phyloP scores from a whole-genome alignment of 331 rosid species.

The Quercus lobata region DNA sequence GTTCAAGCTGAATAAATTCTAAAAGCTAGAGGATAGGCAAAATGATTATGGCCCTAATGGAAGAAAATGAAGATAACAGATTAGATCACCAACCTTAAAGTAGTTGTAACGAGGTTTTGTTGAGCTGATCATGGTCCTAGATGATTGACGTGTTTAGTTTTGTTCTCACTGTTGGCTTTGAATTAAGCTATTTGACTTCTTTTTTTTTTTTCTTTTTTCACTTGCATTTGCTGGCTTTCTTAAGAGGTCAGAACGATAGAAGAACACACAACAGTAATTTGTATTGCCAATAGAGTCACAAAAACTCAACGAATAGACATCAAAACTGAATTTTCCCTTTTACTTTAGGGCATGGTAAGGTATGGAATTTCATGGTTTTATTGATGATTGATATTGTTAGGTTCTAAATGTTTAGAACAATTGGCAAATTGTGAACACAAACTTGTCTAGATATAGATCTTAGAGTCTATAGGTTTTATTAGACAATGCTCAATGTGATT shows the following conservation, averaged over 20 bases:
- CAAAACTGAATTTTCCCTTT: background rate
- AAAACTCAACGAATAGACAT: background rate
- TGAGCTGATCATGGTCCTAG: background rate
- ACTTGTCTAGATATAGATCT: no score
- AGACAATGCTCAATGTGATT: no score
- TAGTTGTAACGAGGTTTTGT: background rate
- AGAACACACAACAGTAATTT: background rate
- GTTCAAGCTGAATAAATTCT: background rate
- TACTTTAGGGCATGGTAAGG: background rate
- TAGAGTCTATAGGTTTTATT: no score
- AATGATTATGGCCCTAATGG: background rate
- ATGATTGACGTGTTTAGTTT: no score
- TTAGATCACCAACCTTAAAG: background rate
- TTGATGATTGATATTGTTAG: background rate
- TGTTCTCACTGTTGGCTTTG: no score
- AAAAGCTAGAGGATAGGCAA: background rate
- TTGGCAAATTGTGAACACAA: no score
- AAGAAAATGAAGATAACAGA: background rate
- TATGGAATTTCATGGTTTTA: background rate
- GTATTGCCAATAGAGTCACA: background rate
- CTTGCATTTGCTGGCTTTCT: background rate
- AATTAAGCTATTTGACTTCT: no score
- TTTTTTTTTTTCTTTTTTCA: no score
- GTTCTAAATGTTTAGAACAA: no score
- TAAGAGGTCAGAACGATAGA: background rate